Evolutionary conservation across 495 filamentous ascomycete genomes (phyloP), one percentile per base, ranked within the genome.

Genomic region (Neurospora terricola): DNA sequence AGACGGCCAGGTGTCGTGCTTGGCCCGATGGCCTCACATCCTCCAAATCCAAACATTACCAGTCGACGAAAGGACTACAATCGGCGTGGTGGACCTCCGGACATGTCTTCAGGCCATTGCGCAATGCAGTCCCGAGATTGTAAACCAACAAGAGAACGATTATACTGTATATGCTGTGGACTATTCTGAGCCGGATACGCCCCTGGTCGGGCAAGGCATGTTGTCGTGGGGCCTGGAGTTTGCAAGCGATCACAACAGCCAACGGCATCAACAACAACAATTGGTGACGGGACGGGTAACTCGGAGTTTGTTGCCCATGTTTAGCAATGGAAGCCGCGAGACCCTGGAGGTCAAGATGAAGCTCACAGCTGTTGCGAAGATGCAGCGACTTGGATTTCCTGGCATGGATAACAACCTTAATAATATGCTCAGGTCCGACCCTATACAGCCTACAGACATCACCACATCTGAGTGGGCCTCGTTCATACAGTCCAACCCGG

Each of bases 121-220:
- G 68, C 79, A 84, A 70, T 85, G 81, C 80, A 97, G 94, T 78
- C 96, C 96, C 45, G 96, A 99, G 82, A 84, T 99, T 34, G 87
- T 97, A 70, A 91, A 92, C 48, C 89, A 91, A 74, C 85, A 92
- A 42, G 93, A 94, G 71, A 92, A 90, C 75, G 96, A 99, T 82
- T 98, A 96, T 78, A 97, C 93, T 14, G 90, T 99, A 72, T 99
- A 99, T 82, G 95, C 96, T 27, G 94, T 93, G 82, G 96, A 99
- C 78, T 98, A 94, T 81, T 98, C 96, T 8, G 96, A 99, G 82
- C 91, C 92, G 72, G 94, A 97, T 75, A 92, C 90, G 7, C 96
- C 96, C 68, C 87, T 98, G 72, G 95, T 98, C 12, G 96, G 96
- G 21, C 96, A 98, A 80, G 96, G 96, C 72, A 93, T 98, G 92